Evolutionary conservation across 805 yeast genomes (phyloP).

Genomic region (Zygotorulaspora sp.): DNA sequence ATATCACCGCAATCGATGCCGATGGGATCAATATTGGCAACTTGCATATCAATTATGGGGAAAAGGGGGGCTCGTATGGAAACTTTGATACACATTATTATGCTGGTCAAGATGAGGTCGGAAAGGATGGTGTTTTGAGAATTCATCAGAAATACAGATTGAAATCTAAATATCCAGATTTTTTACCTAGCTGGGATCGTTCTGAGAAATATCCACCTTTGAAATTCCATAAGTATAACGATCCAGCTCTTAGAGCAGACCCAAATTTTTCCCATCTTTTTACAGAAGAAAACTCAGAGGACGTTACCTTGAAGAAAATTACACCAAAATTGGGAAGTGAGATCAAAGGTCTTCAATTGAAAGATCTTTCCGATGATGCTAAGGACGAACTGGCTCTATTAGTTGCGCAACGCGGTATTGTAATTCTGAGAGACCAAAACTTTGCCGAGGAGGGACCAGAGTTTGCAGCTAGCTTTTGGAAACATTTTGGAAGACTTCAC

Average conservation of each 20-base stretch:
- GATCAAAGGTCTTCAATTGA: constrained; percentile 55
- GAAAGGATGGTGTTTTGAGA: constrained; percentile 32
- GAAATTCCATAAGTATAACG: constrained; percentile 16
- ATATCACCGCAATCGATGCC: too few species aligned
- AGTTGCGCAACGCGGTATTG: constrained; percentile 68
- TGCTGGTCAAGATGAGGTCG: constrained; percentile 24
- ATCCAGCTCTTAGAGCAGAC: constrained; percentile 25
- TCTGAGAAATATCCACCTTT: constrained; percentile 20
- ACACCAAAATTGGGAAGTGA: constrained; percentile 72
- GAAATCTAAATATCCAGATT: constrained; percentile 26
- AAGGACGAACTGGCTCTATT: constrained; percentile 66
- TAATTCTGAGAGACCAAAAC: constrained; percentile 62
- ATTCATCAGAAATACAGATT: constrained; percentile 20
- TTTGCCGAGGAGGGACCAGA: constrained; percentile 51
- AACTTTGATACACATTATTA: constrained; percentile 29
- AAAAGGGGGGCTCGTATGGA: constrained; percentile 18
- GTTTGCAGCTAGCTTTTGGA: constrained; percentile 48
- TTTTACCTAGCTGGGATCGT: constrained; percentile 32
- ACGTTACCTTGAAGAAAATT: constrained; percentile 37
- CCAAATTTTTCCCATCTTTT: constrained; percentile 20
- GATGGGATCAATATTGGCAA: too few species aligned
- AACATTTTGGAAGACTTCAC: constrained; percentile 65
- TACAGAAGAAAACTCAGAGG: constrained; percentile 26
- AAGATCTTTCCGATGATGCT: constrained; percentile 47
- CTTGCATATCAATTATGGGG: constrained; percentile 4